A percentile compares a stretch with the other conserved stretches of the same genome.
These are phyloP conservation scores for Termitomyces sp. DNA, from an alignment of 768 basidiomycete genomes.

Conservation along the genomic window DNA sequence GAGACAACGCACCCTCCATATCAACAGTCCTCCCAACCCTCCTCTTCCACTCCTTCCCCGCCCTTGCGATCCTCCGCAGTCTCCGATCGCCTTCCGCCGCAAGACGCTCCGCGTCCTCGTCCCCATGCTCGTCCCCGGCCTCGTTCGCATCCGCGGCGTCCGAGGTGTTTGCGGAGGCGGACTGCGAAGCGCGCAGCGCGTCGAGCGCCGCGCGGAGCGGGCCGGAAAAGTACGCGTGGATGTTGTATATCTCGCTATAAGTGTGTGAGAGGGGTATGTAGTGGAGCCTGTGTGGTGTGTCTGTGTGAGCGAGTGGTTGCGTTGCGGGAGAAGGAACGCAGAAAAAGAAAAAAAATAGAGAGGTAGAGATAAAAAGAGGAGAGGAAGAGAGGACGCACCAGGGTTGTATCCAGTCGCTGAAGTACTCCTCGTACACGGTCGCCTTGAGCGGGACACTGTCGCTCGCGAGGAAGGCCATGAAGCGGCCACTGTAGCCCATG, in stretches of 20 bases:
- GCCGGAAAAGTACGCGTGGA: conserved; percentile 91
- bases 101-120: not conserved
- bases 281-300: conserved; percentile 68
- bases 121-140: not conserved
- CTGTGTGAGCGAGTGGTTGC: too few relatives aligned
- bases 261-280: conserved; percentile 87
- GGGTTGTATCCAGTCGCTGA: conserved; percentile 87
- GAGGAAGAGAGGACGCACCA: conserved; percentile 37
- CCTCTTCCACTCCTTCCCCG: conserved; percentile 91
- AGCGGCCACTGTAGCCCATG: conserved; percentile 90
- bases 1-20: conserved; percentile 74
- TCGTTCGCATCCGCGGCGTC: not conserved
- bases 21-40: conserved; percentile 78
- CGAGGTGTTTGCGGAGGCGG: not conserved
- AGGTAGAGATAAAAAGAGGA: not conserved
- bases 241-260: conserved; percentile 91
- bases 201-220: conserved; percentile 55
- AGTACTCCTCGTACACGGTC: conserved; percentile 89
- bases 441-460: conserved; percentile 89
- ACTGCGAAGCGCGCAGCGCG: conserved; percentile 19
- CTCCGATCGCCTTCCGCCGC: conserved; percentile 63
- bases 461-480: conserved; percentile 79
- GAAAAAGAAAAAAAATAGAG: too few relatives aligned
- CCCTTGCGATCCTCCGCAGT: conserved; percentile 77
- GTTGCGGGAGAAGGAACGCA: too few relatives aligned